A percentile compares a stretch with the other conserved stretches of the same genome.
These are phyloP conservation scores for Leishmania turanica DNA, from an alignment of 208 protist genomes.

Conservation along the genomic window DNA sequence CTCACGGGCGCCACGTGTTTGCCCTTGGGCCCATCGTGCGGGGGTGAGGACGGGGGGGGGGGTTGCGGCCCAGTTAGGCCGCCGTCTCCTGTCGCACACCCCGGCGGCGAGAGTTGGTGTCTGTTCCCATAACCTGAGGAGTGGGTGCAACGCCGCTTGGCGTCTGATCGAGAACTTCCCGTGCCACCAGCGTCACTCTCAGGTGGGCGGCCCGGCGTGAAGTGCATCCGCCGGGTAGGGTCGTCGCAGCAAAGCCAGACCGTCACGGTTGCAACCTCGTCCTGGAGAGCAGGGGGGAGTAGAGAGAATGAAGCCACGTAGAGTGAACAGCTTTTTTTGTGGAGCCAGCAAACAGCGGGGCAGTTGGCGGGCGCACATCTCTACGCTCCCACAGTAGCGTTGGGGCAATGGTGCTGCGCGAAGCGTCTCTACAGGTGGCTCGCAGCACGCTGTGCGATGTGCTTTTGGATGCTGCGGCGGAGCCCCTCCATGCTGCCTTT, in stretches of 20 bases:
- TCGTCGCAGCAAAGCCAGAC: neutral
- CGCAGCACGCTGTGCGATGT: conserved; percentile 18
- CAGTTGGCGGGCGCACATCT: neutral
- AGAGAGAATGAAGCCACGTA: neutral
- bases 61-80: neutral
- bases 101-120: neutral
- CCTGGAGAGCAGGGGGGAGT: neutral
- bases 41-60: too few relatives aligned
- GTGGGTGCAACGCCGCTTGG: neutral
- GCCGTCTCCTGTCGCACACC: neutral
- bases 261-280: neutral
- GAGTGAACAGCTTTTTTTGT: too few relatives aligned
- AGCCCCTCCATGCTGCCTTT: conserved; percentile 43
- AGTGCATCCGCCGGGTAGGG: neutral
- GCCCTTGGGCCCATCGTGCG: too few relatives aligned
- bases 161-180: neutral
- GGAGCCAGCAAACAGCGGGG: neutral
- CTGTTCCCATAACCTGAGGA: neutral
- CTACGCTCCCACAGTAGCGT: neutral
- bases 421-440: conserved; percentile 15
- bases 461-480: conserved; percentile 38
- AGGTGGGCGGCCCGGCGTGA: neutral
- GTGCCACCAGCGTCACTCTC: neutral
- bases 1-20: too few relatives aligned
- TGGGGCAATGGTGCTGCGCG: neutral